Conservation (phyloP, 148 eudicot species). For the Rhododendron henanense region DNA sequence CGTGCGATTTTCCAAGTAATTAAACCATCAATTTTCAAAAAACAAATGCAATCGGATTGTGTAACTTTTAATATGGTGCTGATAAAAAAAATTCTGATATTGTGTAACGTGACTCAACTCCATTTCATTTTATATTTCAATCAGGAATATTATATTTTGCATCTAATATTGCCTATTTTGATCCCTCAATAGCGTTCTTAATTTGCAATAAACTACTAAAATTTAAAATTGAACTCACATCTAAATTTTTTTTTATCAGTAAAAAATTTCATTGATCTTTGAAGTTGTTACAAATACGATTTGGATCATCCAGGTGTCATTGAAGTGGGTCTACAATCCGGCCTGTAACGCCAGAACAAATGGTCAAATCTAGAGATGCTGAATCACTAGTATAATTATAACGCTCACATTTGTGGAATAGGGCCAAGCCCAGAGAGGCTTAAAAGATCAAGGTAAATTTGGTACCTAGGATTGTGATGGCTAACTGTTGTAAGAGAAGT, state of each 20-base stretch:
- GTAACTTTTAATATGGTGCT: too few relatives aligned
- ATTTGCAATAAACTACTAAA: neutral
- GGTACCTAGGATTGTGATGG: slow-evolving; percentile 61
- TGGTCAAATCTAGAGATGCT: neutral
- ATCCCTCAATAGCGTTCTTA: neutral
- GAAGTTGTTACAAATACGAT: neutral
- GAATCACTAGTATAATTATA: neutral
- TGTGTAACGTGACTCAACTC: neutral
- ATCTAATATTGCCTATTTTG: too few relatives aligned
- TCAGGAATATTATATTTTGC: too few relatives aligned
- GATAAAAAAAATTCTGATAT: too few relatives aligned
- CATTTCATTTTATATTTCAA: neutral
- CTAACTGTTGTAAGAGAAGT: slow-evolving; percentile 43
- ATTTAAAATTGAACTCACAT: too few relatives aligned
- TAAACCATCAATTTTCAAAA: neutral
- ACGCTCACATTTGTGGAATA: neutral
- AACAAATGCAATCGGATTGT: neutral
- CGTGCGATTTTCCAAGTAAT: neutral
- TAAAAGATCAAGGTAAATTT: slow-evolving; percentile 29
- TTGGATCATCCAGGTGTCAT: neutral
- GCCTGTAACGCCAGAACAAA: neutral
- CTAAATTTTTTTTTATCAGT: too few relatives aligned
- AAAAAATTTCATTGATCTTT: too few relatives aligned
- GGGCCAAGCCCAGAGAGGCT: slow-evolving; percentile 18
- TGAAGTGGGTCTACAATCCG: neutral